Evolutionary conservation across 2,329 filamentous ascomycete genomes (phyloP), one percentile per base, ranked within the genome.

Genomic region (Aspergillus chevalieri): DNA sequence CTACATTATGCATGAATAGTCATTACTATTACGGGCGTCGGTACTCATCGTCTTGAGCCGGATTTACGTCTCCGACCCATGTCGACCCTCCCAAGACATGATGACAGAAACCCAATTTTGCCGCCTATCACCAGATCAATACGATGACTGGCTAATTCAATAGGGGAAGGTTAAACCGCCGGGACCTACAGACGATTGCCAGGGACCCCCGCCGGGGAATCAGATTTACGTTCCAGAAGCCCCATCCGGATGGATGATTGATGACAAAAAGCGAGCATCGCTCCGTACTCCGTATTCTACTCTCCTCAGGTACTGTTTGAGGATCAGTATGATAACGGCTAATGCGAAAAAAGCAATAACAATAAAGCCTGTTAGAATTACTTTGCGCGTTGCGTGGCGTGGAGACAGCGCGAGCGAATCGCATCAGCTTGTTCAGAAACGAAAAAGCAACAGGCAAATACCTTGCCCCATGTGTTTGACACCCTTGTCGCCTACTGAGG

Each of bases 1-100:
- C 53, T 56, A 46, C 41, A 44, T 43, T 46, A 44, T 50, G 26
- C 33, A 41, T 7, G 33, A 44, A 47, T 51, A 57, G 26, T 28
- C 49, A 45, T 52, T 55, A 44, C 26, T 46, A 30, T 44, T 54
- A 41, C 44, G 44, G 36, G 30, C 41, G 19, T 44, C 30, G 9
- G 12, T 43, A 30, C 42, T 14, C 38, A 2, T 43, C 42, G 12
- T 43, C 24, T 22, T 22, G n/a, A 14, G 15, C 8, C 17, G 19
- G 19, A 43, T 43, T 38, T n/a, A 6, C 14, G n/a, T 38, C 34
- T n/a, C 34, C 15, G 34, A 38, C 15, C 15, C 34, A 38, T 14
- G 33, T 36, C 33, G 33, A 15, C 38, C 38, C 38, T 21, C 38
- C 4, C 17, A 41, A 19, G 17, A 17, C 34, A 38, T 38, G 9